Evolutionary conservation across 306 rosid species (phyloP).

Genomic region (Urtica urens): DNA sequence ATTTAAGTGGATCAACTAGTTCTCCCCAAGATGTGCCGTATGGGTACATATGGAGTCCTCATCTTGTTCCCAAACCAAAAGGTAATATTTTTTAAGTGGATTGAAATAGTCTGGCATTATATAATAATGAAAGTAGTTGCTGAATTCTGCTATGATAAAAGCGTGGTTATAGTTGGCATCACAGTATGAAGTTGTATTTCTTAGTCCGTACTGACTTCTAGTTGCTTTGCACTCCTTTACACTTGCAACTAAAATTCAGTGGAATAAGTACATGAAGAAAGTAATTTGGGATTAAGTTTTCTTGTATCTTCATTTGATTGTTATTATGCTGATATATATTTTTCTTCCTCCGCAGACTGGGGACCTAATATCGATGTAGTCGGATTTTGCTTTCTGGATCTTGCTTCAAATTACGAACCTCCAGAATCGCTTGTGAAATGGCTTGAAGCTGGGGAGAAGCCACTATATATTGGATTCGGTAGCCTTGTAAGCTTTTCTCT

Average conservation of each 20-base stretch:
- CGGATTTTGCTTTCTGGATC: constrained; percentile 97
- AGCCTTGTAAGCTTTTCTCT: constrained; percentile 71
- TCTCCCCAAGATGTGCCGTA: constrained; percentile 52
- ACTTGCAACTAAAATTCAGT: no score
- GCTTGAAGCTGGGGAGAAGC: constrained; percentile 62
- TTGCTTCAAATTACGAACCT: constrained; percentile 81
- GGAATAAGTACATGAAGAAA: background rate
- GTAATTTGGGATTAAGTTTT: background rate
- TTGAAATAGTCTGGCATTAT: constrained; percentile 11
- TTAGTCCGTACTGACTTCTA: no score
- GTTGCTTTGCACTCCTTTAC: no score
- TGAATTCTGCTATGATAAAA: background rate
- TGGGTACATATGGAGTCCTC: constrained; percentile 94
- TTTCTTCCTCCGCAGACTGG: constrained; percentile 66
- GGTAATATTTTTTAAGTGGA: constrained; percentile 28
- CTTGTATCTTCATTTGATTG: background rate
- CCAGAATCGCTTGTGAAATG: constrained; percentile 57
- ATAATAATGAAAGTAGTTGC: background rate
- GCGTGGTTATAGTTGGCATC: no score
- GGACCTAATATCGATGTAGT: constrained; percentile 80
- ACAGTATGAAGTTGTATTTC: background rate
- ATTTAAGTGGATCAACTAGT: constrained; percentile 56
- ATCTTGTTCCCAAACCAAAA: constrained; percentile 91
- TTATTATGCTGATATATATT: background rate
- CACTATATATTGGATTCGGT: constrained; percentile 89